Conservation (phyloP, 108 stramenopile species). For the Pseudonitzschia delicatissima region DNA sequence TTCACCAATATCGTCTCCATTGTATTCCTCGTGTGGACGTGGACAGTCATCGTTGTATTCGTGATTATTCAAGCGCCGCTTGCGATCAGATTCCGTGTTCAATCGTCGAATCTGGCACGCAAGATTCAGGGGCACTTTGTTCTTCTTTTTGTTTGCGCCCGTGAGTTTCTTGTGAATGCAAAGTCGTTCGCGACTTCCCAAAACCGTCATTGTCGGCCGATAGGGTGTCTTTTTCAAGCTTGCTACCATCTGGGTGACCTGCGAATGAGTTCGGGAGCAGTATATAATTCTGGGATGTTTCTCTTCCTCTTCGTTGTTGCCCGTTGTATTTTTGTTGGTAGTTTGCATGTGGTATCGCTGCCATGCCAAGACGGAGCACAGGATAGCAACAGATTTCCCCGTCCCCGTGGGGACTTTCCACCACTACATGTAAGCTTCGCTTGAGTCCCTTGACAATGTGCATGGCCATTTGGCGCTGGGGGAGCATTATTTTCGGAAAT, state of each 20-base stretch:
- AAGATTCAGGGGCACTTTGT: constrained; percentile 41
- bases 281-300: constrained; percentile 72
- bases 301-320: not conserved
- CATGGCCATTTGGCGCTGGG: constrained; percentile 77
- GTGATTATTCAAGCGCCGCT: constrained; percentile 14
- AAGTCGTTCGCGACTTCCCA: constrained; percentile 88
- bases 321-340: not conserved
- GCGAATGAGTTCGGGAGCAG: constrained; percentile 90
- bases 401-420: constrained; percentile 83
- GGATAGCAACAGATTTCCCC: constrained; percentile 74
- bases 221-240: constrained; percentile 90
- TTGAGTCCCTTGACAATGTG: constrained; percentile 72
- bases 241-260: constrained; percentile 90
- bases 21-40: constrained; percentile 16
- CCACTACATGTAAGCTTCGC: constrained; percentile 56
- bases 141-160: constrained; percentile 12
- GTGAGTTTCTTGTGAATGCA: constrained; percentile 56
- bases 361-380: constrained; percentile 76
- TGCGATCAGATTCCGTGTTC: constrained; percentile 55
- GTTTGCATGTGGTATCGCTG: constrained; percentile 45
- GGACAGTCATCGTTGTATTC: constrained; percentile 66
- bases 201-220: constrained; percentile 80
- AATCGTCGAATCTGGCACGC: constrained; percentile 53
- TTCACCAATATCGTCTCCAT: constrained; percentile 11
- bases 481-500: constrained; percentile 56